Base-by-base conservation (phyloP, 176 grass and related monocot species). In the Aegilops bicornis region DNA sequence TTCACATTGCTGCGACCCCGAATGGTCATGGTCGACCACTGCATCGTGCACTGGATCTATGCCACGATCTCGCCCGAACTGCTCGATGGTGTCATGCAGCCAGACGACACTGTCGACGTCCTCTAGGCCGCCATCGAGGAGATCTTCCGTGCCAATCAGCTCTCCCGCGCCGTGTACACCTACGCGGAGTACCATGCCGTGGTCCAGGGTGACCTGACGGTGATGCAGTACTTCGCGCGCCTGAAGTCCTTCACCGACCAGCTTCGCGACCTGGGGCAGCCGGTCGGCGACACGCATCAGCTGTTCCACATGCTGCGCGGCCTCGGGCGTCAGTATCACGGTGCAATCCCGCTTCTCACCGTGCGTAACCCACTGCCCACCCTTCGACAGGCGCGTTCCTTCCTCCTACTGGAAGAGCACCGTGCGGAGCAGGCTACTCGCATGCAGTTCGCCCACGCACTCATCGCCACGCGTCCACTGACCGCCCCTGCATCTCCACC, bases 401-500 rank as follows among this genome's bases (percentile, higher is more conserved):
- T 63, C n/a, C 10, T 63, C 3, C 3, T 63, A 10, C 60, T 63
- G 8, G 60, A 63, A 6, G 60, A 63, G 10, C 60, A 63, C n/a
- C 10, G 3, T 6, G 60, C 60, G 60, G 23, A 63, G 3, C n/a
- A 63, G 60, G 8, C 60, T 10, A 10, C 60, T 3, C 60, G 23
- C 3, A 10, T n/a, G 10, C 23, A 63, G n/a, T 4, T 10, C 0
- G 60, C 23, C 1, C 60, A 63, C 10, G 23, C 60, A 1, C 60
- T 63, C n/a, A 17, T 16, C 10, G 9, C 0, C 1, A 23, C 3
- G 1, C 4, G 10, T 5, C 7, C 60, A 1, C 1, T 9, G 9
- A 2, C 10, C 1, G 7, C 60, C 3, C 60, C 47, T 15, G 47
- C 47, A 4, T 14, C 47, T 17, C 47, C 42, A 43, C 42, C 42